These are phyloP conservation scores for Pleodorina starrii DNA, from an alignment of 139 green algal species.

Conservation along the genomic window DNA sequence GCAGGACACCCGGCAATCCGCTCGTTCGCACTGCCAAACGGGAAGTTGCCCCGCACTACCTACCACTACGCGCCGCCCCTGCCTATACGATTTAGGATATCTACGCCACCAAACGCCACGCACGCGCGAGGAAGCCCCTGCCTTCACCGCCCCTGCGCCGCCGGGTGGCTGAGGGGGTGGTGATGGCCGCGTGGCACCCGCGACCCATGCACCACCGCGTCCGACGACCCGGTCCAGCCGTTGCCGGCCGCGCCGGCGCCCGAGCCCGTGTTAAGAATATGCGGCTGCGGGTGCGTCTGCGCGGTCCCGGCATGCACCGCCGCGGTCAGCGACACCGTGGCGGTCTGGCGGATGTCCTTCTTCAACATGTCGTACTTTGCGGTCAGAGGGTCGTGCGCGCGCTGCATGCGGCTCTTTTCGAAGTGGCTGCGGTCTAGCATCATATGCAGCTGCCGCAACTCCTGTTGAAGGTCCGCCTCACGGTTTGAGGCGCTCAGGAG, in stretches of 20 bases:
- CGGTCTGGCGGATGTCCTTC: slow-evolving; percentile 44
- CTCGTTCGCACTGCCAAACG: too few relatives aligned
- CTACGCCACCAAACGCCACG: too few relatives aligned
- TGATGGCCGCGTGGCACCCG: not conserved
- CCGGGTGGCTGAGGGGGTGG: not conserved
- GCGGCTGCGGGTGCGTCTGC: not conserved
- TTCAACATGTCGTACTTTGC: slow-evolving; percentile 51
- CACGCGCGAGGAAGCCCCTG: too few relatives aligned
- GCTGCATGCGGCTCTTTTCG: slow-evolving; percentile 51
- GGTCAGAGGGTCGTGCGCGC: slow-evolving; percentile 36
- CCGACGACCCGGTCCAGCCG: slow-evolving; percentile 10
- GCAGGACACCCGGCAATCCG: too few relatives aligned
- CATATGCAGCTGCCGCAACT: slow-evolving; percentile 54
- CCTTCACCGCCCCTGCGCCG: not conserved
- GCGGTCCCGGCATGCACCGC: not conserved
- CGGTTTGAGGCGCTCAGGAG: slow-evolving; percentile 6
- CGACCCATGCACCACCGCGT: slow-evolving; percentile 28
- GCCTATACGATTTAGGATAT: too few relatives aligned
- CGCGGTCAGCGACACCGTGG: not conserved
- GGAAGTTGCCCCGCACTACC: too few relatives aligned
- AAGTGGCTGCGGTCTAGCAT: slow-evolving; percentile 59
- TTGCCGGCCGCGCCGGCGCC: not conserved
- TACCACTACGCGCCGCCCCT: too few relatives aligned
- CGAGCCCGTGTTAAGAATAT: not conserved
- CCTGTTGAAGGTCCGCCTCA: slow-evolving; percentile 60